Evolutionary conservation across 2,329 filamentous ascomycete species (phyloP).

Genomic region (Tolypocladium tundrense): DNA sequence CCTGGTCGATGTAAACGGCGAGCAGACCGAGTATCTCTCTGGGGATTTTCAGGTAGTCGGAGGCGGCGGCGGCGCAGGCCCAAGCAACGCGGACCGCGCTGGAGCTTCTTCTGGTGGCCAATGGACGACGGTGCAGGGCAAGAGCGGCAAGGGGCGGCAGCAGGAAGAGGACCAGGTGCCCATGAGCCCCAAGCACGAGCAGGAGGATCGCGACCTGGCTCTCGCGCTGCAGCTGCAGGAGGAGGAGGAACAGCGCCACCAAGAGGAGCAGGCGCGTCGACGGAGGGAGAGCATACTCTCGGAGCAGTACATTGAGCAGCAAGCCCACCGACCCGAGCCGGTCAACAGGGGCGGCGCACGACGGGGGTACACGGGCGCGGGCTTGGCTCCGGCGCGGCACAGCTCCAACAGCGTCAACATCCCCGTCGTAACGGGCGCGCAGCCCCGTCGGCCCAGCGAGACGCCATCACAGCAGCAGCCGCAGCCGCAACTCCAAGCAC

Average conservation of each 20-base stretch:
- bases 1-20: conserved; percentile 77
- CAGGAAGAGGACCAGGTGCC: conserved; percentile 13
- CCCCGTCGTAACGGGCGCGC: conserved; percentile 4
- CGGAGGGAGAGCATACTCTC: conserved; percentile 58
- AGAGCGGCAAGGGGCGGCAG: conserved; percentile 16
- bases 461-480: conserved; percentile 1
- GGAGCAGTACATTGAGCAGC: conserved; percentile 60
- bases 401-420: conserved; percentile 12
- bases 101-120: conserved; percentile 15
- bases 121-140: conserved; percentile 45
- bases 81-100: conserved; percentile 6
- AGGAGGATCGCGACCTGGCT: conserved; percentile 81
- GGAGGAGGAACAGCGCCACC: conserved; percentile 75
- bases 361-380: conserved; percentile 1
- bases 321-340: conserved; percentile 30
- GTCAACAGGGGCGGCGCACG: conserved; percentile 10
- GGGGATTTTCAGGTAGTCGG: conserved; percentile 86
- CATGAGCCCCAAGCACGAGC: conserved; percentile 38
- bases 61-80: conserved; percentile 21
- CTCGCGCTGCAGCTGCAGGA: conserved; percentile 89
- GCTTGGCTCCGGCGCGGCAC: conserved; percentile 8
- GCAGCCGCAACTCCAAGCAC: neutral
- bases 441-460: conserved; percentile 2
- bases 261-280: conserved; percentile 52
- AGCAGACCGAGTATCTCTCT: conserved; percentile 72